phyloP scores from a whole-genome alignment of 345 rosid species.

The Sonneratia caseolaris region DNA sequence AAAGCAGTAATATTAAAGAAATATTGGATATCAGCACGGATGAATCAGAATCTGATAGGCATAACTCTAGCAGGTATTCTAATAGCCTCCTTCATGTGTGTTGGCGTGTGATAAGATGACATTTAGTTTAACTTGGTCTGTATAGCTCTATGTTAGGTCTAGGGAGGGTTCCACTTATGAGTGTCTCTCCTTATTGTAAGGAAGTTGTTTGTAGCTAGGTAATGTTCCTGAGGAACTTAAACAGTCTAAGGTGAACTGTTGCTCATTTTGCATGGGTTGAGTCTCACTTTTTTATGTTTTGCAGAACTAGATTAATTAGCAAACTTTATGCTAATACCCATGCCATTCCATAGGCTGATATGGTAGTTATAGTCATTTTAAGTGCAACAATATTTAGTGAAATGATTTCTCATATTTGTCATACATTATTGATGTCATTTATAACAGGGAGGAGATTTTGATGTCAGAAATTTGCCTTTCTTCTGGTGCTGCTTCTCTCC shows the following conservation, averaged over 20 bases:
- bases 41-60: conserved; percentile 16
- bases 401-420: neutral
- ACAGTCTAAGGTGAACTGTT: neutral
- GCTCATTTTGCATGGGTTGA: neutral
- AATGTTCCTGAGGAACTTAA: neutral
- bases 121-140: neutral
- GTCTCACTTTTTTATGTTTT: neutral
- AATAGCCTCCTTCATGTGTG: neutral
- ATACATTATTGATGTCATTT: neutral
- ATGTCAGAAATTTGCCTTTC: conserved; percentile 29
- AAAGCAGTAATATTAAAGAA: conserved; percentile 10
- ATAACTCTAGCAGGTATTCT: conserved; percentile 20
- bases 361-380: neutral
- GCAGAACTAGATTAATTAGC: neutral
- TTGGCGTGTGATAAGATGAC: neutral
- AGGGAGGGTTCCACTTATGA: too few species aligned
- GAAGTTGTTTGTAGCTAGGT: neutral
- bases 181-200: neutral
- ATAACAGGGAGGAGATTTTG: conserved; percentile 42
- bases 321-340: neutral
- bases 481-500: conserved; percentile 48
- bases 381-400: neutral
- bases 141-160: too few species aligned
- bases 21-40: conserved; percentile 4
- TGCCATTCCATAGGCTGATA: neutral